phyloP scores from a whole-genome alignment of 805 yeast species.

The Pichia exigua region DNA sequence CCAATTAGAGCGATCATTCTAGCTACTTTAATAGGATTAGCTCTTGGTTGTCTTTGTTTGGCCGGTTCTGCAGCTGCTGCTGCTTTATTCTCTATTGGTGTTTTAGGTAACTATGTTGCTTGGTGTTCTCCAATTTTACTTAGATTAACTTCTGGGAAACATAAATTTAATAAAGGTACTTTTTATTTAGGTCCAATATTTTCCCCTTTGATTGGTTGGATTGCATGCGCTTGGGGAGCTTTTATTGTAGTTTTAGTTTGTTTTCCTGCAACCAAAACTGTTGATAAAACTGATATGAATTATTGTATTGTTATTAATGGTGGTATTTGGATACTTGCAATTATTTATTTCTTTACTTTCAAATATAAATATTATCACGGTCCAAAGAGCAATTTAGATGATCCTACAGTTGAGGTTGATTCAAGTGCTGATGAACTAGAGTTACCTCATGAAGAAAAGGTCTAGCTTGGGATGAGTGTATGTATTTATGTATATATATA shows the following conservation, averaged over 20 bases:
- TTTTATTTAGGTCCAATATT: constrained; percentile 47
- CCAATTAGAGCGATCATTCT: constrained; percentile 56
- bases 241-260: constrained; percentile 47
- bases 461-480: not conserved
- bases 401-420: constrained; percentile 4
- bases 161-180: constrained; percentile 51
- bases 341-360: constrained; percentile 17
- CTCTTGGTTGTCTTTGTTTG: constrained; percentile 47
- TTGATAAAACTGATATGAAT: constrained; percentile 31
- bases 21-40: constrained; percentile 38
- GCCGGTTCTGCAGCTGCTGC: constrained; percentile 50
- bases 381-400: constrained; percentile 20
- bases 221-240: constrained; percentile 39
- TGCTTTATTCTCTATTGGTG: constrained; percentile 56
- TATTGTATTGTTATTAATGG: constrained; percentile 30
- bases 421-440: constrained; percentile 8
- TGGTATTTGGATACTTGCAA: constrained; percentile 24
- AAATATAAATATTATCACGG: constrained; percentile 22
- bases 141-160: constrained; percentile 38
- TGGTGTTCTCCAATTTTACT: constrained; percentile 54
- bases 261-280: constrained; percentile 43
- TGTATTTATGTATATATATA: not conserved
- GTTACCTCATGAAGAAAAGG: not conserved
- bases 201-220: constrained; percentile 38
- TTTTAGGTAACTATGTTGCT: constrained; percentile 52